A percentile compares a stretch with the other conserved stretches of the same genome.
Conservation (phyloP, 768 basidiomycete species). For the Myochromella boudieri region DNA sequence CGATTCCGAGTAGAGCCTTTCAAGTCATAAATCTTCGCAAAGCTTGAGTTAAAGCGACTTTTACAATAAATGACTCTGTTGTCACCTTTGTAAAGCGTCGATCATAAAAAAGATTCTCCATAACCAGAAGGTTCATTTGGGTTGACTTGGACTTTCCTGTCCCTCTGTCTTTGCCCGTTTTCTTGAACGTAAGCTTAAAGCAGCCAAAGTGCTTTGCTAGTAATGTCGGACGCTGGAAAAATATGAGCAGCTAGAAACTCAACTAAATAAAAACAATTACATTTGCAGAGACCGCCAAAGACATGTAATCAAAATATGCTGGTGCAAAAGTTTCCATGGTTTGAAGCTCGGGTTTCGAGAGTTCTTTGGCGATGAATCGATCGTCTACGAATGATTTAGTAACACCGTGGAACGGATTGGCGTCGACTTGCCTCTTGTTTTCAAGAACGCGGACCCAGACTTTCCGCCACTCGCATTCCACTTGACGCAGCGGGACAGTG, state of each 20-base stretch:
- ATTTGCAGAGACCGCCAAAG: slow-evolving; percentile 83
- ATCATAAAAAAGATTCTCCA: slow-evolving; percentile 98
- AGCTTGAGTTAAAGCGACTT: not conserved
- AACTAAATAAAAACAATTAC: slow-evolving; percentile 42
- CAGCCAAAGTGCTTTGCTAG: slow-evolving; percentile 97
- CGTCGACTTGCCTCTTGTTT: slow-evolving; percentile 73
- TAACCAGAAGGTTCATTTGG: slow-evolving; percentile 94
- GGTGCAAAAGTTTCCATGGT: slow-evolving; percentile 97
- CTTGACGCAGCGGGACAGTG: slow-evolving; percentile 89
- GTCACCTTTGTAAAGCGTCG: slow-evolving; percentile 84
- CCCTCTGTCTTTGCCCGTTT: slow-evolving; percentile 68
- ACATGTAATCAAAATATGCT: slow-evolving; percentile 97
- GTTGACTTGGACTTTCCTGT: slow-evolving; percentile 72
- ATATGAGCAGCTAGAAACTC: slow-evolving; percentile 7
- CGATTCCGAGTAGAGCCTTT: slow-evolving; percentile 96
- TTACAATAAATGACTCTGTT: not conserved
- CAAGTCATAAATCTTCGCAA: slow-evolving; percentile 84
- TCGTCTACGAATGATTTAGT: slow-evolving; percentile 60
- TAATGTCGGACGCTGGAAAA: slow-evolving; percentile 79
- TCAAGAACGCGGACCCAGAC: slow-evolving; percentile 94
- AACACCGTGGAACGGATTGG: not conserved
- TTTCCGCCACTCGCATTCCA: slow-evolving; percentile 97
- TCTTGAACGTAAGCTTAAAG: slow-evolving; percentile 90
- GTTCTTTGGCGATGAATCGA: slow-evolving; percentile 97
- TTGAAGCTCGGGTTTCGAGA: slow-evolving; percentile 87